Conservation (phyloP, 1,284 basidiomycete species). For the Rhodotorula sp. region DNA sequence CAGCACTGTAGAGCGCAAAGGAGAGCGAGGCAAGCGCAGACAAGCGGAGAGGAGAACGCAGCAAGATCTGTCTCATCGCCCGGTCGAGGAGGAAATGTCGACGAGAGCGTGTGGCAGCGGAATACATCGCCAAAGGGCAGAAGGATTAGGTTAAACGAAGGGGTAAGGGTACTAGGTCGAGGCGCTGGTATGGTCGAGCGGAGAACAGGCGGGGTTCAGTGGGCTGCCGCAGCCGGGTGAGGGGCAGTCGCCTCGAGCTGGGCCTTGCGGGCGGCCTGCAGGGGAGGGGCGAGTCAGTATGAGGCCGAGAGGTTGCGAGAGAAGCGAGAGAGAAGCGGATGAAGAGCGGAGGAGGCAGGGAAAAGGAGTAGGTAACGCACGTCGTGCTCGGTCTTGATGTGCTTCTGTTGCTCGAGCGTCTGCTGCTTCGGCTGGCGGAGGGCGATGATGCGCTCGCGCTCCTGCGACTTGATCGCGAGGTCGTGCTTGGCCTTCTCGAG, state of each 20-base stretch:
- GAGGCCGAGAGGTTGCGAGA: neutral
- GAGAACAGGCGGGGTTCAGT: neutral
- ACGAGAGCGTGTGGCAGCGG: too few species aligned
- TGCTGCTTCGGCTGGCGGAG: slow-evolving; percentile 14
- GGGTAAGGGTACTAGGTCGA: neutral
- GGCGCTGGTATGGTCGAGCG: neutral
- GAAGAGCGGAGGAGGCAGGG: neutral
- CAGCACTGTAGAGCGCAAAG: too few species aligned
- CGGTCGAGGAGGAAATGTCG: too few species aligned
- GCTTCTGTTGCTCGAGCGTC: slow-evolving; percentile 23
- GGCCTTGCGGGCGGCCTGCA: slow-evolving; percentile 11
- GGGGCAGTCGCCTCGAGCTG: slow-evolving; percentile 7
- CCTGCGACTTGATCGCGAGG: slow-evolving; percentile 13
- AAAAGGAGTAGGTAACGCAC: slow-evolving; percentile 5
- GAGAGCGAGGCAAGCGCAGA: too few species aligned
- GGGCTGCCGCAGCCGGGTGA: neutral
- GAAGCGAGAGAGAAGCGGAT: neutral
- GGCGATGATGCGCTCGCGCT: slow-evolving; percentile 7
- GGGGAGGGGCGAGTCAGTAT: too few species aligned
- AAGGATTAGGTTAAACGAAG: neutral
- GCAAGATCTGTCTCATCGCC: too few species aligned
- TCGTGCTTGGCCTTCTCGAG: slow-evolving; percentile 27
- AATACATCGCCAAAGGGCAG: neutral
- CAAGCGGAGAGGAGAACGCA: too few species aligned
- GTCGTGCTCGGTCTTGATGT: slow-evolving; percentile 22